Base-by-base conservation (phyloP, 257 asterid genomes). In the Plantago ovata region DNA sequence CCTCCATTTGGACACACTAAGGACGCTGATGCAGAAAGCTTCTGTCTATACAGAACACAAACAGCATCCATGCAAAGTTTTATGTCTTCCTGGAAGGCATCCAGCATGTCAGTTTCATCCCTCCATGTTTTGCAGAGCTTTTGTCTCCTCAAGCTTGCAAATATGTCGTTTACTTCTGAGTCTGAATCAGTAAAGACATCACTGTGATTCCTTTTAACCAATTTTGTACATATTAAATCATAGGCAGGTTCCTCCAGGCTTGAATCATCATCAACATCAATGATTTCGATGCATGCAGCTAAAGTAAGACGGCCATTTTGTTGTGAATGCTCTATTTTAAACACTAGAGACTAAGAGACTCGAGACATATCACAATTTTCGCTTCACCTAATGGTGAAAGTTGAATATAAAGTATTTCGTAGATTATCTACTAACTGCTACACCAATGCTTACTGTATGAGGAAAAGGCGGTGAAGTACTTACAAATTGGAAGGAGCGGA, bases 1-100 rank as follows among this genome's bases (percentile, higher is more conserved):
- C 48, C 65, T 20, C 33, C 55, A 7, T 38, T 10, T 7, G 24
- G 10, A 0, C 13, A 13, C 6, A 16, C n/a, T n/a, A n/a, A n/a
- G n/a, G 69, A 55, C 39, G 36, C 33, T 44, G 12, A 15, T 28
- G 15, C 43, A 49, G 39, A 36, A 43, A 43, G 14, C 16, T 61
- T 62, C 20, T 46, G 62, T 40, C 74, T 32, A 48, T 67, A 68
- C 33, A 67, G 78, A 10, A 67, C 68, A 32, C 74, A 67, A 4
- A 72, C 74, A 32, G 67, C 78, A 36, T 67, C 43, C 64, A 67
- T 13, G 62, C 73, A 72, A 14, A 72, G 67, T 23, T 72, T 67
- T 1, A 22, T 21, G 15, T 70, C 71, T 14, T 52, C 53, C 21
- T 20, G 43, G 52, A 70, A 53, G 24, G 62, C 71, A 20, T 50